Evolutionary conservation across 257 asterid species (phyloP).

Genomic region (Eustoma russellianum): DNA sequence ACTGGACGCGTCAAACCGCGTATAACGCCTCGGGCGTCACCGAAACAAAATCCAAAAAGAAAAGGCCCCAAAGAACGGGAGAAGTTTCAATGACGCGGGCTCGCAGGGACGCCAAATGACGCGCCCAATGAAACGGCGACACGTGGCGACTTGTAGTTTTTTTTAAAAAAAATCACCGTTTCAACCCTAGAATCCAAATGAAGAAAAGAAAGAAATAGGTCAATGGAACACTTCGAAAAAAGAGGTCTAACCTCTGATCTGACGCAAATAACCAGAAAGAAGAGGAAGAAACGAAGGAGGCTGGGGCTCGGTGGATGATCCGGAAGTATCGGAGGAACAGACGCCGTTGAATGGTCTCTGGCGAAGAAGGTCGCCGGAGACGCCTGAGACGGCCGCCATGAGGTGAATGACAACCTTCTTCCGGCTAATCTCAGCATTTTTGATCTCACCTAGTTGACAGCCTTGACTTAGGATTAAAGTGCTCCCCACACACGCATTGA

Average conservation of each 20-base stretch:
- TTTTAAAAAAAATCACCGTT: too few relatives aligned
- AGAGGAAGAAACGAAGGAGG: slow-evolving; percentile 16
- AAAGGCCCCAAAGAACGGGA: too few relatives aligned
- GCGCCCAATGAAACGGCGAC: too few relatives aligned
- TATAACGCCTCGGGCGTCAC: too few relatives aligned
- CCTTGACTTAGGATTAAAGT: slow-evolving; percentile 4
- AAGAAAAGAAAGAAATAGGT: not conserved
- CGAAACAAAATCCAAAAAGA: too few relatives aligned
- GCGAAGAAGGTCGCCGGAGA: slow-evolving; percentile 31
- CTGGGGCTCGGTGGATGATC: slow-evolving; percentile 13
- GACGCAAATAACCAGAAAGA: slow-evolving; percentile 23
- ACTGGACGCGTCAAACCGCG: too few relatives aligned
- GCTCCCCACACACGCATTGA: not conserved
- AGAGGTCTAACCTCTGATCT: slow-evolving; percentile 42
- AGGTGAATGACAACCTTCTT: slow-evolving; percentile 50
- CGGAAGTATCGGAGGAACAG: slow-evolving; percentile 30
- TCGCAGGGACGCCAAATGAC: too few relatives aligned
- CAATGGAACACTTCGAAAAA: too few relatives aligned
- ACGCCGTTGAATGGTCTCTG: slow-evolving; percentile 20
- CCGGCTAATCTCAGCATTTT: slow-evolving; percentile 61
- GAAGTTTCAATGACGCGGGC: too few relatives aligned
- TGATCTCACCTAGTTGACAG: not conserved
- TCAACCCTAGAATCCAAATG: not conserved
- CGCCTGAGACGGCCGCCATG: slow-evolving; percentile 38
- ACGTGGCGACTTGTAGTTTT: too few relatives aligned